These are phyloP conservation scores for Pseudoturritis turrita DNA, from an alignment of 345 rosid genomes.

Conservation along the genomic window DNA sequence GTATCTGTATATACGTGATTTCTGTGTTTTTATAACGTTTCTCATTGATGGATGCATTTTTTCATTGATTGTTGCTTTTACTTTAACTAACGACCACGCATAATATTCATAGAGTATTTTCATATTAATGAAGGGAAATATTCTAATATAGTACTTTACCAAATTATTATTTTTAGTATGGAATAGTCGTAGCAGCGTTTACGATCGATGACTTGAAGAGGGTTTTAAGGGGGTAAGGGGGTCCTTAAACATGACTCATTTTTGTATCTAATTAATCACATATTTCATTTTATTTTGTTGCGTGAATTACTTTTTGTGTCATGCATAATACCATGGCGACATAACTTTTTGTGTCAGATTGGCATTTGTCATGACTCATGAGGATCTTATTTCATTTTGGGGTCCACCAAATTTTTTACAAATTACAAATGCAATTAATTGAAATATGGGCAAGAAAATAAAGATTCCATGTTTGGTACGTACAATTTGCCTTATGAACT, in stretches of 20 bases:
- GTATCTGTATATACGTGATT: background rate
- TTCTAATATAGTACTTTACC: constrained; percentile 10
- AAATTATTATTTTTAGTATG: background rate
- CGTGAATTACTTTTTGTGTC: constrained; percentile 7
- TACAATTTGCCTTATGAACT: constrained; percentile 2
- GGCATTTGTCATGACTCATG: constrained; percentile 21
- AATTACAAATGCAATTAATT: constrained; percentile 7
- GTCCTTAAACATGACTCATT: constrained; percentile 1
- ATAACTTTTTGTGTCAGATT: constrained; percentile 29
- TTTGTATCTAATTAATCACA: background rate
- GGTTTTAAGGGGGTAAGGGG: background rate
- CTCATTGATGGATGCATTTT: background rate
- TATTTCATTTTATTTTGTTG: background rate
- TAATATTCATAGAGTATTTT: background rate
- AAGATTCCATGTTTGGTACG: constrained; percentile 22
- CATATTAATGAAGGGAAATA: background rate
- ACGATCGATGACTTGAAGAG: background rate
- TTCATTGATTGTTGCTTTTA: background rate
- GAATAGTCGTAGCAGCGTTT: background rate
- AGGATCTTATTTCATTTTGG: constrained; percentile 10
- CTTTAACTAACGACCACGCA: constrained; percentile 1
- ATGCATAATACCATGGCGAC: constrained; percentile 25
- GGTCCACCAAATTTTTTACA: constrained; percentile 1
- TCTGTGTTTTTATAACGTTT: background rate
- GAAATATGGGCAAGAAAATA: constrained; percentile 5